Base-by-base conservation (phyloP, 371 early-diverging fungal genomes). In the Funneliformis caledonium region DNA sequence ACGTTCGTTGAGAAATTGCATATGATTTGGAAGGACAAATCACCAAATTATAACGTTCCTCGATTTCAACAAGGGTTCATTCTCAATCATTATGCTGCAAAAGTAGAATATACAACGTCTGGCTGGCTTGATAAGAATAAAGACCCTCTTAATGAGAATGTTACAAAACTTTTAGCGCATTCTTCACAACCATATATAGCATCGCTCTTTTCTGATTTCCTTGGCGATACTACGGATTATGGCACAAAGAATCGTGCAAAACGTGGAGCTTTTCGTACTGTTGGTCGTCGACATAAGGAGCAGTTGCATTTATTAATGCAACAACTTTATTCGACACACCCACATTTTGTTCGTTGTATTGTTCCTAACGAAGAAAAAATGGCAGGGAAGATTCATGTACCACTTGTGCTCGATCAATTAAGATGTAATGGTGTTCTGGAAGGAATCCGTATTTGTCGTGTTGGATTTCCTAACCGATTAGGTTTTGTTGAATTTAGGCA, bases 271-370 rank as follows among this genome's bases (percentile, higher is more conserved):
- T 98, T 99, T 89, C 89, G 97, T 43, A 99, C 99, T 0, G 99
- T 99, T 0, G 94, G 95, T 0, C 99, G 98, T 86, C 89, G 94
- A 26, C 99, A 99, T 87, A 98, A 97, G 86, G 98, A 99, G 82
- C 97, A 98, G 83, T 89, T 99, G 52, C 85, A 87, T 22, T 86
- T 91, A 16, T 88, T 99, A 47, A 98, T 99, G 98, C 88, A 90
- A 12, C 95, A 96, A 80, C 89, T 99, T 4, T 91, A 94, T 82
- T 89, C 91, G 45, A 99, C 99, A 0, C 90, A 96, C 73, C 99
- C 99, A 7, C 99, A 99, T 87, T 99, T 99, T 91, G 99, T 99
- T 12, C 96, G 99, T 59, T 99, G 99, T 90, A 99, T 99, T 77
- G 86, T 99, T 61, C 99, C 99, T 9, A 99, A 99, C 85, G 88